Percentiles rank a stretch among this genome's conserved stretches.
These are phyloP conservation scores for Aspergillus cejpii DNA, from an alignment of 2,329 filamentous ascomycete genomes.

Conservation along the genomic window DNA sequence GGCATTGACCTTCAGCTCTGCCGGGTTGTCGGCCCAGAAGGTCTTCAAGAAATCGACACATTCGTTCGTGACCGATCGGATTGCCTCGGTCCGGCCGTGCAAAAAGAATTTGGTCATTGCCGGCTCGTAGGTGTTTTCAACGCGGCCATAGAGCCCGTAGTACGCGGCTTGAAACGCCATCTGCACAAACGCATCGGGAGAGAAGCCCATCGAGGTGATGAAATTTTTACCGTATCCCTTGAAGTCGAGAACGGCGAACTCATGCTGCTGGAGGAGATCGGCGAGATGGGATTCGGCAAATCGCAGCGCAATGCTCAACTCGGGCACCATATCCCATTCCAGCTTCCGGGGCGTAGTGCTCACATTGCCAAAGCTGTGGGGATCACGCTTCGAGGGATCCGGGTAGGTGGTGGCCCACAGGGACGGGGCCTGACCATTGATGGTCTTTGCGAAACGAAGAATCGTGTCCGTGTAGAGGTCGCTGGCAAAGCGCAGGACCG, in stretches of 20 bases:
- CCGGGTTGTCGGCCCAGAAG: constrained; percentile 88
- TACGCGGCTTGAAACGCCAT: constrained; percentile 99
- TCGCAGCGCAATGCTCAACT: constrained; percentile 80
- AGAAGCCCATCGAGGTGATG: constrained; percentile 94
- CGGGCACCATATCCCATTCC: constrained; percentile 94
- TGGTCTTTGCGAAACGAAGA: constrained; percentile 85
- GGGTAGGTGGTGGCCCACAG: constrained; percentile 88
- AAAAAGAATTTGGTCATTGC: constrained; percentile 96
- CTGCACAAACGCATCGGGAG: constrained; percentile 93
- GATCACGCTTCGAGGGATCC: constrained; percentile 86
- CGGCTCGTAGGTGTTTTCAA: constrained; percentile 94
- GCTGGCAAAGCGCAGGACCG: constrained; percentile 89
- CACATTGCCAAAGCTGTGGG: constrained; percentile 84
- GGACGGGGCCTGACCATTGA: constrained; percentile 87
- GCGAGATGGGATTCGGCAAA: constrained; percentile 93
- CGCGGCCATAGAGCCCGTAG: constrained; percentile 87
- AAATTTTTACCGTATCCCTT: constrained; percentile 89
- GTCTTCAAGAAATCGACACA: constrained; percentile 82
- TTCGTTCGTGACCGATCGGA: constrained; percentile 76
- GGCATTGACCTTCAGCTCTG: constrained; percentile 75
- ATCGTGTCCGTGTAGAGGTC: constrained; percentile 98
- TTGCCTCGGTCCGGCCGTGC: constrained; percentile 90
- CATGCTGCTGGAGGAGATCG: constrained; percentile 92
- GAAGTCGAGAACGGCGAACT: constrained; percentile 90
- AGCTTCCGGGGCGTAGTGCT: constrained; percentile 91